These are phyloP conservation scores for Abelmoschus esculentus DNA, from an alignment of 345 rosid genomes.

Conservation along the genomic window DNA sequence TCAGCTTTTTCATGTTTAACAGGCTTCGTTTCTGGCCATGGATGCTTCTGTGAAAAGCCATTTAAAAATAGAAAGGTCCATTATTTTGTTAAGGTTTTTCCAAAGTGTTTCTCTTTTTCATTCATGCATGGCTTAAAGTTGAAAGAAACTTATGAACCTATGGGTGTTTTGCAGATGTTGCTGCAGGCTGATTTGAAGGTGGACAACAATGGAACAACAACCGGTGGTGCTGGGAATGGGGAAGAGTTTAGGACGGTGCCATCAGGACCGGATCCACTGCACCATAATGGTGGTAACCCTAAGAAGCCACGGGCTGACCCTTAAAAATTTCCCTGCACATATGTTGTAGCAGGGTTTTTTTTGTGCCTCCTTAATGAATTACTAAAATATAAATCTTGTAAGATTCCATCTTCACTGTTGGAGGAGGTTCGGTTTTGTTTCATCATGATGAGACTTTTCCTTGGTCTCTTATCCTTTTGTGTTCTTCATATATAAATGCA, in stretches of 20 bases:
- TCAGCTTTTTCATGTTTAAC: neutral
- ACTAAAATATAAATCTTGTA: neutral
- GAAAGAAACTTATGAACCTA: neutral
- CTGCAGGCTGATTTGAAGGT: conserved; percentile 2
- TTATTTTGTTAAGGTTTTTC: neutral
- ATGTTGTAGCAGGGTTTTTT: neutral
- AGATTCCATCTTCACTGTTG: neutral
- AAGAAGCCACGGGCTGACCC: conserved; percentile 40
- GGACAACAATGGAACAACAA: neutral
- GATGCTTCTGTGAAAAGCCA: neutral
- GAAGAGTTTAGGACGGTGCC: conserved; percentile 44
- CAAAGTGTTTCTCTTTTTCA: neutral
- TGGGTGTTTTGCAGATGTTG: conserved; percentile 20
- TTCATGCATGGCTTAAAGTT: neutral
- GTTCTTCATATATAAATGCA: neutral
- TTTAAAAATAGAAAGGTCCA: conserved; percentile 28
- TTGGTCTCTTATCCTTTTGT: neutral
- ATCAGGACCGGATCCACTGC: conserved; percentile 80
- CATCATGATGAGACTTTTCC: neutral
- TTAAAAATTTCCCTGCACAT: neutral
- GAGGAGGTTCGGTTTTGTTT: neutral
- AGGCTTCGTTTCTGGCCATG: conserved; percentile 22
- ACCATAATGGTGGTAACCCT: conserved; percentile 63
- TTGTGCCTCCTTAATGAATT: neutral
- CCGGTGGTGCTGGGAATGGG: neutral